Base-by-base conservation (phyloP, 192 early-diverging fungal species). In the Kappamyces sp. region DNA sequence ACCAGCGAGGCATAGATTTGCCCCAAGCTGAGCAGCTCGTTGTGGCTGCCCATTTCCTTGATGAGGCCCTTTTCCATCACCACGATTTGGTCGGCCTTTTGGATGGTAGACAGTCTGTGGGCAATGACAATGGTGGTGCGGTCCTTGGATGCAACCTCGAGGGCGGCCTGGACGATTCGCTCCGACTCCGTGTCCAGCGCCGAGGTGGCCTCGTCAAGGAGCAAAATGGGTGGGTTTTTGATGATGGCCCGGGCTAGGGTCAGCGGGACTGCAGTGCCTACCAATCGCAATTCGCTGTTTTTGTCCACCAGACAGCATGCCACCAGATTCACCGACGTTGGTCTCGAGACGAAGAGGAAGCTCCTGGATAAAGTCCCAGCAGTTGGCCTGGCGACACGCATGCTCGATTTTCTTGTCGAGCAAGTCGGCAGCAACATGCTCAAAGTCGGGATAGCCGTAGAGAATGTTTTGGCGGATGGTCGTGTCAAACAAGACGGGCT, bases 271-370 rank as follows among this genome's bases (percentile, higher is more conserved):
- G 23, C 23, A 23, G 23, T 23, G 23, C 23, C 23, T 23, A 23
- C 23, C 93, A 77, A 98, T 96, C 55, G 92, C 91, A 66, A 95
- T 91, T 61, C 94, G 86, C 79, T 95, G 92, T 68, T 95, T 95
- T 68, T 95, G 92, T 39, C 92, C 92, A 50, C 91, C 92, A 51
- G 86, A 89, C 12, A 95, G 63, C 55, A 88, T 79, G 2, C 60
- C 46, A 36, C 70, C 73, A 44, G 76, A 68, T 65, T 92, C 90
- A 65, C 94, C 94, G 37, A 94, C 88, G 32, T 70, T 65, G 5
- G 92, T 94, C 47, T 90, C 83, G 66, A 90, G 92, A 12, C 82
- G 83, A 32, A 90, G 67, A 3, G 92, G 91, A 13, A 95, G 68
- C 61, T 86, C 82, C 68, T 68, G 65, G 58, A 97, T 91, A 63